These are phyloP conservation scores for Trichoderma polysporum DNA, from an alignment of 2,329 filamentous ascomycete species.

Conservation along the genomic window DNA sequence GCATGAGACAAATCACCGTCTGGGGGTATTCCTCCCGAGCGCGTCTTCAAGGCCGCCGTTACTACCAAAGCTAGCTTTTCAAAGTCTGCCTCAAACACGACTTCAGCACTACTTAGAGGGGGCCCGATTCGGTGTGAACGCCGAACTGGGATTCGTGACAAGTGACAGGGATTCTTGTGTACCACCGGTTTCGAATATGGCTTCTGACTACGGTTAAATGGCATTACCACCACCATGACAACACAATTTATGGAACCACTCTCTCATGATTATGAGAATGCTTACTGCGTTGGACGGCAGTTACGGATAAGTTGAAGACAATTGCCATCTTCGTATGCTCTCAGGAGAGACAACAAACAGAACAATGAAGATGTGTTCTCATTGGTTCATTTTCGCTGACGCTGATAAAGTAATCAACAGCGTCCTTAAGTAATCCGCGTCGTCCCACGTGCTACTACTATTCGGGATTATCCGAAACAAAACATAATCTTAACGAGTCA, in stretches of 20 bases:
- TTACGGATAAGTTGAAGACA: background rate
- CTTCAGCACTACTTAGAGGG: background rate
- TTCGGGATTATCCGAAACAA: background rate
- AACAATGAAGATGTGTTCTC: too few species aligned
- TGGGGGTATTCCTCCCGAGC: slow-evolving; percentile 1
- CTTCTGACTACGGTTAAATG: background rate
- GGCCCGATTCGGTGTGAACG: background rate
- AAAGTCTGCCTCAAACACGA: background rate
- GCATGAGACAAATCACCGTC: background rate
- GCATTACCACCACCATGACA: background rate
- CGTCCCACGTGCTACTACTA: background rate
- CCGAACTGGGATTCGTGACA: background rate
- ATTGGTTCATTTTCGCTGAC: too few species aligned
- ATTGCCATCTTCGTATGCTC: too few species aligned
- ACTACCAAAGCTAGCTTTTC: background rate
- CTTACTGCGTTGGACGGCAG: background rate
- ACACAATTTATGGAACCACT: background rate
- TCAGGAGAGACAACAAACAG: too few species aligned
- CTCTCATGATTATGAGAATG: background rate
- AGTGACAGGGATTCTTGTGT: background rate
- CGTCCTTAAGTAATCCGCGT: background rate
- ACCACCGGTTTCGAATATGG: background rate
- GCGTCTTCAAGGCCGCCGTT: slow-evolving; percentile 3
- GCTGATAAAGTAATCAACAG: background rate
- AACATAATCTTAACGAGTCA: background rate